Base-by-base conservation (phyloP, 176 grass and related monocot genomes). In the Cocos nucifera region DNA sequence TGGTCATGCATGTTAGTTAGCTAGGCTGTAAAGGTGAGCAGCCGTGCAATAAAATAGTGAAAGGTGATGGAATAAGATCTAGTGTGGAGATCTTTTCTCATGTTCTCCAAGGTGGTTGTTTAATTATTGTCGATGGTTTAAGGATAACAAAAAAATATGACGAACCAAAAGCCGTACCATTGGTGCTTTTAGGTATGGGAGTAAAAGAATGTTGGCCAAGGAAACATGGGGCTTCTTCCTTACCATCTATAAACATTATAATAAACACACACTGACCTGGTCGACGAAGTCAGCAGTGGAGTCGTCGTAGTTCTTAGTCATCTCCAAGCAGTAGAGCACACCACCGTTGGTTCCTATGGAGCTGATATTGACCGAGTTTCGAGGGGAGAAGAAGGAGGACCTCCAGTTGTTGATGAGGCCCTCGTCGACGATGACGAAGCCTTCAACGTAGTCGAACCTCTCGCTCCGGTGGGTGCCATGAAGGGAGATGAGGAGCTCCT, bases 341-440 rank as follows among this genome's bases (percentile, higher is more conserved):
- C 73, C 77, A 63, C 64, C 58, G 73, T 77, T 73, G 81, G 51
- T 61, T 20, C 77, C 77, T 22, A 98, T 71, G 49, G 93, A 88
- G 84, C 70, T 85, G 57, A 88, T 58, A 73, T 98, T 98, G 16
- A 98, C 85, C 0, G 93, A 84, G 65, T 98, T 98, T 80, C 78
- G 76, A 4, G 84, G 84, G 27, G 93, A 98, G 93, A 98, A 98
- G 78, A 98, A 98, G 63, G 93, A 98, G 9, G 93, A 98, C 51
- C 93, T 77, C 93, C 93, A 92, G 76, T 92, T 98, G 81, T 98
- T 98, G 79, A 98, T 91, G 48, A 92, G 78, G 24, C 87, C 88
- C 58, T 98, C 93, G 70, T 89, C 87, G 28, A 83, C 82, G 29
- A 92, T 83, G 28, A 98, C 93, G 63, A 98, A 88, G 26, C 93